A percentile compares a stretch with the other conserved stretches of the same genome.
phyloP scores from a whole-genome alignment of 306 rosid genomes.

The Cicer judaicum region DNA sequence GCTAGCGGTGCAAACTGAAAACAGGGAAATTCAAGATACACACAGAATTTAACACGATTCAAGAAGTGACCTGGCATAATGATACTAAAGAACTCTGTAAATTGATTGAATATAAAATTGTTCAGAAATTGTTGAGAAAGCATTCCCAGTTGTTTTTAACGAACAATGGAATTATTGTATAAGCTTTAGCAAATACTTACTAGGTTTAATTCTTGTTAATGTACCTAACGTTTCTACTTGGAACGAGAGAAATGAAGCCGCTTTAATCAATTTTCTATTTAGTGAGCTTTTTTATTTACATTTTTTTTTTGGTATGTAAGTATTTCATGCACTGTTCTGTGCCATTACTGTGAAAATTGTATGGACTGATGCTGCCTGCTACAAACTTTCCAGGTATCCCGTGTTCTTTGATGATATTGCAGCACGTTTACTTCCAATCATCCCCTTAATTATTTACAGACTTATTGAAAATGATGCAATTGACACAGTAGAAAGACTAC shows the following conservation, averaged over 20 bases:
- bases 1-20: not conserved
- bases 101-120: constrained; percentile 15
- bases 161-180: not conserved
- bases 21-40: not conserved
- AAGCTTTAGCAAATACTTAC: constrained; percentile 15
- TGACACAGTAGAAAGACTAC: constrained; percentile 81
- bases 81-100: not conserved
- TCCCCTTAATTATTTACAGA: constrained; percentile 89
- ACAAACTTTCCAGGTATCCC: constrained; percentile 72
- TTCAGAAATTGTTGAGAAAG: not conserved
- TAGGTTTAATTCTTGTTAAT: constrained; percentile 9
- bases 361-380: constrained; percentile 36
- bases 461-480: constrained; percentile 90
- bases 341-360: constrained; percentile 32
- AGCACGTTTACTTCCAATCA: constrained; percentile 91
- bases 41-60: not conserved
- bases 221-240: constrained; percentile 9
- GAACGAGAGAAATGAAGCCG: not conserved
- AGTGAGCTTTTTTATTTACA: not conserved
- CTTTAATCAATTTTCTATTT: constrained; percentile 1
- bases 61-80: not conserved
- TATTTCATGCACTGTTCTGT: constrained; percentile 6
- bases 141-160: constrained; percentile 12
- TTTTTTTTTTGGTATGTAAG: constrained; percentile 34
- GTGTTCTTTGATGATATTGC: constrained; percentile 92